Conservation (phyloP, 768 basidiomycete species). For the Roridomyces roridus region DNA sequence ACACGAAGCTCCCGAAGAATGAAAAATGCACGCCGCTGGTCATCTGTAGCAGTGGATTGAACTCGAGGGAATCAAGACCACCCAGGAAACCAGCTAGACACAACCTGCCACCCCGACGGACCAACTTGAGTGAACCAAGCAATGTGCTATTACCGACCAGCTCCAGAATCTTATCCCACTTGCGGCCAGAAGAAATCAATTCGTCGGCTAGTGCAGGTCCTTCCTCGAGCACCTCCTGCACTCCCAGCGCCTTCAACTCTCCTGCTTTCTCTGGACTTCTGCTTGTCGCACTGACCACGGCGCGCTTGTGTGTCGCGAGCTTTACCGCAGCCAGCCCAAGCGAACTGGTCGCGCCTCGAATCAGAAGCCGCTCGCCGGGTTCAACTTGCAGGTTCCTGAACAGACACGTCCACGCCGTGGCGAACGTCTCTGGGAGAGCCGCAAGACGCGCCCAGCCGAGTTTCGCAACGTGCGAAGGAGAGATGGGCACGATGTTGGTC, state of each 20-base stretch:
- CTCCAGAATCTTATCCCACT: conserved; percentile 28
- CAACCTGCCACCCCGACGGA: conserved; percentile 18
- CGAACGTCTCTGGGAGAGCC: conserved; percentile 28
- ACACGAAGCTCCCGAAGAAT: conserved; percentile 29
- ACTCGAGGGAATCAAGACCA: conserved; percentile 26
- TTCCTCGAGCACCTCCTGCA: conserved; percentile 19
- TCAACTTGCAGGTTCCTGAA: conserved; percentile 25
- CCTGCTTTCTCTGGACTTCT: conserved; percentile 18
- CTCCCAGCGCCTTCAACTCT: conserved; percentile 20
- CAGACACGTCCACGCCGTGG: conserved; percentile 29
- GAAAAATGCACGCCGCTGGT: conserved; percentile 29
- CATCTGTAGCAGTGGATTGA: conserved; percentile 30
- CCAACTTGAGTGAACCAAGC: conserved; percentile 22
- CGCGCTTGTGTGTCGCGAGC: conserved; percentile 23
- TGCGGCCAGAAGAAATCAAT: conserved; percentile 2
- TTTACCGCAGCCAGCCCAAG: conserved; percentile 26
- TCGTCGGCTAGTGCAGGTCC: conserved; percentile 3
- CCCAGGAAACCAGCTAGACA: conserved; percentile 30
- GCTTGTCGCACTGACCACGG: conserved; percentile 26
- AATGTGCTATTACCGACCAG: conserved; percentile 29
- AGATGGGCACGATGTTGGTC: conserved; percentile 22
- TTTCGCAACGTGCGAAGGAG: conserved; percentile 4
- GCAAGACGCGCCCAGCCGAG: conserved; percentile 26
- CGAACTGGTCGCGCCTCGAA: conserved; percentile 27
- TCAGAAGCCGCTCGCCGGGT: conserved; percentile 20